phyloP scores from a whole-genome alignment of 306 rosid species.

The Heteromeles arbutifolia region DNA sequence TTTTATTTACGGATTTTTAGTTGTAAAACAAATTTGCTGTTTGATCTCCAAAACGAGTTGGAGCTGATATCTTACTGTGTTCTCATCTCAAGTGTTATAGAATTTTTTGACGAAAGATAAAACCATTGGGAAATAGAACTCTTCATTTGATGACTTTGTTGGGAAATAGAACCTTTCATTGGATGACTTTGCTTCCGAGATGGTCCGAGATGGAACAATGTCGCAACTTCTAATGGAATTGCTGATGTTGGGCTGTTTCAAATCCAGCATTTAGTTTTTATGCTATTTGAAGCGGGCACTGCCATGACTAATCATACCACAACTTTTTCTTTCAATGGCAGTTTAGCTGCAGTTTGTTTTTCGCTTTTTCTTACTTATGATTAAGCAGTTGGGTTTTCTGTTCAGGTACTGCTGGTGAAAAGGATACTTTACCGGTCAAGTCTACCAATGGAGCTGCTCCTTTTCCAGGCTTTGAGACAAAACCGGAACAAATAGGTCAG shows the following conservation, averaged over 20 bases:
- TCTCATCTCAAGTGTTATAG: not conserved
- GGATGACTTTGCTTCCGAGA: not conserved
- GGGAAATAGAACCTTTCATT: not conserved
- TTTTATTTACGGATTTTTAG: not conserved
- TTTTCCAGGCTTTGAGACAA: slow-evolving; percentile 29
- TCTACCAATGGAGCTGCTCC: slow-evolving; percentile 36
- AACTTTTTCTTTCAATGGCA: not conserved
- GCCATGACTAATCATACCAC: not conserved
- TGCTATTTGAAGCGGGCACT: not conserved
- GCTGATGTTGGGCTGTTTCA: not conserved
- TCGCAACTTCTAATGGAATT: not conserved
- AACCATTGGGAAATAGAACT: not conserved
- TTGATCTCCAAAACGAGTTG: not conserved
- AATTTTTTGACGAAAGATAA: not conserved
- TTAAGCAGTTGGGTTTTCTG: slow-evolving; percentile 8
- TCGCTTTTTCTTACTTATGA: not conserved
- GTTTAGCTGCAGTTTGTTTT: not conserved
- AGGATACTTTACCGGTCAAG: slow-evolving; percentile 27
- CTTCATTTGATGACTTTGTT: not conserved
- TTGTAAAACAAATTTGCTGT: not conserved
- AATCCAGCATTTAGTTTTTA: not conserved
- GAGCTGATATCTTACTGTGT: not conserved
- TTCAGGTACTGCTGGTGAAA: slow-evolving; percentile 48
- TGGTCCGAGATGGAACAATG: too few species aligned
- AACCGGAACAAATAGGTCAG: slow-evolving; percentile 51